Conservation (phyloP, 2,329 filamentous ascomycete genomes). For the Aspergillus neoniger region DNA sequence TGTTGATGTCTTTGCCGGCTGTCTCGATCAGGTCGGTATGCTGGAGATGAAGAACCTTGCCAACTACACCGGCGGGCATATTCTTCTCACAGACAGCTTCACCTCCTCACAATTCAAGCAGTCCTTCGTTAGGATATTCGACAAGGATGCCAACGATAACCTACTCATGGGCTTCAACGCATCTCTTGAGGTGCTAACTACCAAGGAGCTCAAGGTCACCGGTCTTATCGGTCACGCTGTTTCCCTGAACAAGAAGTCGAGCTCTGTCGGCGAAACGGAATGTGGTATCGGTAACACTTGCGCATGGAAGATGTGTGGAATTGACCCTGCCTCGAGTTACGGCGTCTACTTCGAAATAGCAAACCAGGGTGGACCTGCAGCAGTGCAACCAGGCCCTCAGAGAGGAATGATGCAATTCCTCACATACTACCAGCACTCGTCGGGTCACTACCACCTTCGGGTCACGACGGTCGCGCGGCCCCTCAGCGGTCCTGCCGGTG, state of each 20-base stretch:
- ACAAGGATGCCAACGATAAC: slow-evolving; percentile 94
- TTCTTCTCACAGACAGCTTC: slow-evolving; percentile 97
- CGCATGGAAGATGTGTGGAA: slow-evolving; percentile 99
- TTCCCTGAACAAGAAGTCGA: slow-evolving; percentile 96
- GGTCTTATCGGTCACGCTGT: slow-evolving; percentile 95
- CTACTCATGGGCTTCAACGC: slow-evolving; percentile 98
- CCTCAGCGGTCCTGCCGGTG: slow-evolving; percentile 88
- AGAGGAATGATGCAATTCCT: slow-evolving; percentile 98
- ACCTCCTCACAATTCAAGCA: slow-evolving; percentile 99
- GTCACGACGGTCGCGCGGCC: slow-evolving; percentile 93
- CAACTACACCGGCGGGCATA: slow-evolving; percentile 95
- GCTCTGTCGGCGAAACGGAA: slow-evolving; percentile 94
- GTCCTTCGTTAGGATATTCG: slow-evolving; percentile 94
- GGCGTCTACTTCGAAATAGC: slow-evolving; percentile 98
- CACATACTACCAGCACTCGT: slow-evolving; percentile 97
- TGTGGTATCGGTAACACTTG: slow-evolving; percentile 98
- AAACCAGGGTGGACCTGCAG: slow-evolving; percentile 81
- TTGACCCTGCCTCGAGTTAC: slow-evolving; percentile 90
- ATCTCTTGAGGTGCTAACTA: slow-evolving; percentile 90
- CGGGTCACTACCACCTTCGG: slow-evolving; percentile 91
- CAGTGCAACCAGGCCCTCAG: slow-evolving; percentile 82
- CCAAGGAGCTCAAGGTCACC: slow-evolving; percentile 97
- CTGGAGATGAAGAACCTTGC: slow-evolving; percentile 97
- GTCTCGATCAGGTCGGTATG: slow-evolving; percentile 93
- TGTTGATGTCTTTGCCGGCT: slow-evolving; percentile 96